These are phyloP conservation scores for Lecanoromycetidae sp. DNA, from an alignment of 2,329 filamentous ascomycete species.

Conservation along the genomic window DNA sequence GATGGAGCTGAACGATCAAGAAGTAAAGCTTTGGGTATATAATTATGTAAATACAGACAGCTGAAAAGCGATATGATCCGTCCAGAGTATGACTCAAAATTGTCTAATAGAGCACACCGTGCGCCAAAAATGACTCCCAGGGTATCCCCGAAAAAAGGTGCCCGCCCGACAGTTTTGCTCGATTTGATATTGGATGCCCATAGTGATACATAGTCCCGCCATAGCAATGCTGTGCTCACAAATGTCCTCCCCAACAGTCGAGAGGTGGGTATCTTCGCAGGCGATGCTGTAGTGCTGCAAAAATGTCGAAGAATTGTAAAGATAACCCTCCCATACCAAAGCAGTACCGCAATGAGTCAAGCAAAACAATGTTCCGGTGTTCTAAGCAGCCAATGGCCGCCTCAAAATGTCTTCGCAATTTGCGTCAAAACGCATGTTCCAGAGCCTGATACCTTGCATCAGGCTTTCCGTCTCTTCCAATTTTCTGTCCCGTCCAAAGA, in stretches of 20 bases:
- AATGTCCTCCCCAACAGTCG: neutral
- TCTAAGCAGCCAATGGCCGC: constrained; percentile 10
- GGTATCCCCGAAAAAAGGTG: neutral
- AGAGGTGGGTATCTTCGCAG: constrained; percentile 9
- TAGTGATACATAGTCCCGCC: constrained; percentile 4
- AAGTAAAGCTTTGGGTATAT: neutral
- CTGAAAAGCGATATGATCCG: neutral
- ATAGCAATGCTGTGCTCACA: neutral
- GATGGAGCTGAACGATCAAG: neutral
- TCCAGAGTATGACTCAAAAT: neutral
- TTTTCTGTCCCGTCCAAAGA: constrained; percentile 86
- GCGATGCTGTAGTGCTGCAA: constrained; percentile 2
- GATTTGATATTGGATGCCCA: neutral
- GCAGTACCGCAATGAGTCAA: constrained; percentile 8
- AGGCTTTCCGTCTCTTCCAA: constrained; percentile 81
- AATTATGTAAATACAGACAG: neutral
- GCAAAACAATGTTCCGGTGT: neutral
- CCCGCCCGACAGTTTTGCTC: neutral
- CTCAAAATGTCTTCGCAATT: constrained; percentile 75
- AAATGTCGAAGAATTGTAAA: neutral
- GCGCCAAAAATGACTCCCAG: too few species aligned
- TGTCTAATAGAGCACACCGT: neutral
- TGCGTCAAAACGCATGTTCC: constrained; percentile 88
- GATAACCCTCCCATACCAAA: neutral
- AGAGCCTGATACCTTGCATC: constrained; percentile 77